These are phyloP conservation scores for Coemansia sp. DNA, from an alignment of 192 early-diverging fungal genomes.

Conservation along the genomic window DNA sequence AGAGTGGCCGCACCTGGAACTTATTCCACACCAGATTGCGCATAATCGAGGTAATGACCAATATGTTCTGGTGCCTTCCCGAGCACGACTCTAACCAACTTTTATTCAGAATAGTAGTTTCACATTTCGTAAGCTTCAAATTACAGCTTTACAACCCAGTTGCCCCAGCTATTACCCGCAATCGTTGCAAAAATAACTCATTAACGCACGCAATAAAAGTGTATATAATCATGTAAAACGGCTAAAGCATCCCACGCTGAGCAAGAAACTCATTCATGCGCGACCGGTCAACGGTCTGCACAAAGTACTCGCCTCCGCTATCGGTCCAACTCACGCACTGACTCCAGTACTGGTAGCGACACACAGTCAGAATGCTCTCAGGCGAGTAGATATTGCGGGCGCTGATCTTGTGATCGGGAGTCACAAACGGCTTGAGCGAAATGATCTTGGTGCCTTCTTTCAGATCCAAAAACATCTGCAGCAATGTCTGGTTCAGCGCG, in stretches of 20 bases:
- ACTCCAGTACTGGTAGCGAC: conserved; percentile 66
- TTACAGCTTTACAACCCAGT: too few species aligned
- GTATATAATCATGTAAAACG: background rate
- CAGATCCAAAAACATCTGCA: conserved; percentile 87
- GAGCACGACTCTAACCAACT: too few species aligned
- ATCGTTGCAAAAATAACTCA: background rate
- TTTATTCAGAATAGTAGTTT: background rate
- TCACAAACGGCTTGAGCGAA: conserved; percentile 82
- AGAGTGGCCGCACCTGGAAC: too few species aligned
- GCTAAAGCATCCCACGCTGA: conserved; percentile 15
- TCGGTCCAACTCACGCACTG: conserved; percentile 78
- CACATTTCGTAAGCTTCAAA: background rate
- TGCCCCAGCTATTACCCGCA: too few species aligned
- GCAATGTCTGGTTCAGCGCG: conserved; percentile 75
- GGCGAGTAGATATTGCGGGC: conserved; percentile 68
- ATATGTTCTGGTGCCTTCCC: too few species aligned
- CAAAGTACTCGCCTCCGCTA: conserved; percentile 75
- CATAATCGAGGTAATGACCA: too few species aligned
- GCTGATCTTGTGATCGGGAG: conserved; percentile 72
- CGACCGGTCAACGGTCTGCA: conserved; percentile 74
- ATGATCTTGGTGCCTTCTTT: conserved; percentile 85
- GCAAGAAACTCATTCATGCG: conserved; percentile 40
- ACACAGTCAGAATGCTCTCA: conserved; percentile 68
- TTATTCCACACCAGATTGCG: too few species aligned
- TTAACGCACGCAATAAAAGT: background rate